These are phyloP conservation scores for Pelargonium citronellum DNA, from an alignment of 441 rosid genomes.

Conservation along the genomic window DNA sequence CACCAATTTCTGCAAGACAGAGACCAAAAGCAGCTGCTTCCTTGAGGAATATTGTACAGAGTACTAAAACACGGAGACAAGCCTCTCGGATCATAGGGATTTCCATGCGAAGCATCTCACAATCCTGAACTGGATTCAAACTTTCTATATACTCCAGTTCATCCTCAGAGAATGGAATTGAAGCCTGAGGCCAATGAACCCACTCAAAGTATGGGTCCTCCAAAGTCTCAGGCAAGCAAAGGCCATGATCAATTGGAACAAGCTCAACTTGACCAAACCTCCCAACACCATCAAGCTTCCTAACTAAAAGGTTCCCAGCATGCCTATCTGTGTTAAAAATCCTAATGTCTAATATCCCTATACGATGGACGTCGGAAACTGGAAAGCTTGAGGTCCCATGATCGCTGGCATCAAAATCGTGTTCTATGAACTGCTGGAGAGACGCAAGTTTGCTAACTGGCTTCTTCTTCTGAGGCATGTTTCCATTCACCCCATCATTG, in stretches of 20 bases:
- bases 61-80: not conserved
- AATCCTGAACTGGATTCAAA: not conserved
- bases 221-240: not conserved
- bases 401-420: not conserved
- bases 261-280: not conserved
- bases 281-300: not conserved
- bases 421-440: not conserved
- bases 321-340: not conserved
- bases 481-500: not conserved
- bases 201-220: not conserved
- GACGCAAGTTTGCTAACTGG: not conserved
- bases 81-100: not conserved
- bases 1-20: not conserved
- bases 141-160: not conserved
- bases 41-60: not conserved
- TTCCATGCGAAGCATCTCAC: not conserved
- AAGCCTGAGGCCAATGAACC: not conserved
- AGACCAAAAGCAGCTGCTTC: slow-evolving; percentile 1
- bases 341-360: not conserved
- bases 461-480: not conserved
- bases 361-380: not conserved
- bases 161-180: not conserved
- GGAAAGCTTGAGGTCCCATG: not conserved
- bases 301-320: not conserved
- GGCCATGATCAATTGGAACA: not conserved